Evolutionary conservation across 192 early-diverging fungal species (phyloP).

Genomic region (Pilaira anomala): DNA sequence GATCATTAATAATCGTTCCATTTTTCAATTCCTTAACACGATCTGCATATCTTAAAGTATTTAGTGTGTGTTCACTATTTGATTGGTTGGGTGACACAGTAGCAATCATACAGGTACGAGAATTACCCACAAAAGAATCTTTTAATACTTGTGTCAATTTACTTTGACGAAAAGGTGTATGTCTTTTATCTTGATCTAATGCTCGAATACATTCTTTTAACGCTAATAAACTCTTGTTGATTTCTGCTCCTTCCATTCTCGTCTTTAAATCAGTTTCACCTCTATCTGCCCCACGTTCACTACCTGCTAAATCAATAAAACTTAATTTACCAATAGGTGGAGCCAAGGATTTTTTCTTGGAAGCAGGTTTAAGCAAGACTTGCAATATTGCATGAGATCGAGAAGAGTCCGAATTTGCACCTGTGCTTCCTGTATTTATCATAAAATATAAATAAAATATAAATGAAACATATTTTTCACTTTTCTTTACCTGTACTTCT

Average conservation of each 20-base stretch:
- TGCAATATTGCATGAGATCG: conserved; percentile 97
- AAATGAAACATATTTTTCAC: too few species aligned
- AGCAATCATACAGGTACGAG: conserved; percentile 97
- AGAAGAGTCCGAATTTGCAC: conserved; percentile 95
- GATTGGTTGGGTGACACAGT: conserved; percentile 93
- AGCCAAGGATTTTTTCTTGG: conserved; percentile 56
- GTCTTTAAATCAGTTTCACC: conserved; percentile 93
- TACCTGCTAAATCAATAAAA: conserved; percentile 98
- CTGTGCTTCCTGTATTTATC: conserved; percentile 66
- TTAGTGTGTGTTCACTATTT: conserved; percentile 95
- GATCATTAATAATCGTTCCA: conserved; percentile 10
- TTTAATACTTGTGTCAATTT: conserved; percentile 97
- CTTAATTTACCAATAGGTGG: conserved; percentile 71
- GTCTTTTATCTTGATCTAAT: conserved; percentile 89
- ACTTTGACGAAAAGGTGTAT: conserved; percentile 95
- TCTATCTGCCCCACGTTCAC: conserved; percentile 95
- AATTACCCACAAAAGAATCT: conserved; percentile 97
- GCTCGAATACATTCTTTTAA: conserved; percentile 98
- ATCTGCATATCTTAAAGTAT: conserved; percentile 96
- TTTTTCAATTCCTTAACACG: conserved; percentile 44
- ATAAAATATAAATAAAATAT: too few species aligned
- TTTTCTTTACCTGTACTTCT: conserved; percentile 84
- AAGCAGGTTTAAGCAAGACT: conserved; percentile 75
- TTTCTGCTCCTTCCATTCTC: conserved; percentile 98
- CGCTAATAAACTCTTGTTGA: conserved; percentile 97